These are phyloP conservation scores for Drechslera avenae DNA, from an alignment of 2,329 filamentous ascomycete species.

Conservation along the genomic window DNA sequence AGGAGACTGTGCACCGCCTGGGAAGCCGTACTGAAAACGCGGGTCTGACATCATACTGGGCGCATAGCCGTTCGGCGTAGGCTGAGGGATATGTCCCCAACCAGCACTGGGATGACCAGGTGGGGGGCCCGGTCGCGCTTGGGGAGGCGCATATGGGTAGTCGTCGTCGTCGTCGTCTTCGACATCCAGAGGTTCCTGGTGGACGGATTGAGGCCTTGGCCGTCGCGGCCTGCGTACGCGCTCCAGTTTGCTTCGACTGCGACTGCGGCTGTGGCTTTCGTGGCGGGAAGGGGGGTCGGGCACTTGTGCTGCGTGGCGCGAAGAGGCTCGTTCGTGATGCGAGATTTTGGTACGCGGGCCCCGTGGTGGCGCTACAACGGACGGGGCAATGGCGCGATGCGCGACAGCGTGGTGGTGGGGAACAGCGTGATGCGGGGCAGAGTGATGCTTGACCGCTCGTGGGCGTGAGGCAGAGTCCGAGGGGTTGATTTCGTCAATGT, in stretches of 20 bases:
- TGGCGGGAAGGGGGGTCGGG: conserved; percentile 42
- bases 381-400: conserved; percentile 35
- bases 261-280: conserved; percentile 40
- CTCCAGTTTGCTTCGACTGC: conserved; percentile 41
- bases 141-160: conserved; percentile 45
- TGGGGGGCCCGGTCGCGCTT: conserved; percentile 34
- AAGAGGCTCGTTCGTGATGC: conserved; percentile 45
- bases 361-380: conserved; percentile 42
- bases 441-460: conserved; percentile 28
- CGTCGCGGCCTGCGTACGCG: conserved; percentile 37
- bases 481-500: conserved; percentile 53
- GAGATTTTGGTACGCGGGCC: conserved; percentile 47
- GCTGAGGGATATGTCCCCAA: conserved; percentile 46
- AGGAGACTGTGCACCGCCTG: conserved; percentile 28
- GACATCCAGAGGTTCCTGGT: conserved; percentile 52
- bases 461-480: conserved; percentile 57
- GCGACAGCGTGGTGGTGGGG: conserved; percentile 29
- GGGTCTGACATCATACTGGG: conserved; percentile 48
- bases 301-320: conserved; percentile 42
- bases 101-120: conserved; percentile 44
- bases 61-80: conserved; percentile 44
- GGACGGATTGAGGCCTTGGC: conserved; percentile 42
- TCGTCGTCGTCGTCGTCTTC: conserved; percentile 55
- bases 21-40: conserved; percentile 34
- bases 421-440: conserved; percentile 26